Conservation (phyloP, 768 basidiomycete genomes). For the Collybia mongolica region DNA sequence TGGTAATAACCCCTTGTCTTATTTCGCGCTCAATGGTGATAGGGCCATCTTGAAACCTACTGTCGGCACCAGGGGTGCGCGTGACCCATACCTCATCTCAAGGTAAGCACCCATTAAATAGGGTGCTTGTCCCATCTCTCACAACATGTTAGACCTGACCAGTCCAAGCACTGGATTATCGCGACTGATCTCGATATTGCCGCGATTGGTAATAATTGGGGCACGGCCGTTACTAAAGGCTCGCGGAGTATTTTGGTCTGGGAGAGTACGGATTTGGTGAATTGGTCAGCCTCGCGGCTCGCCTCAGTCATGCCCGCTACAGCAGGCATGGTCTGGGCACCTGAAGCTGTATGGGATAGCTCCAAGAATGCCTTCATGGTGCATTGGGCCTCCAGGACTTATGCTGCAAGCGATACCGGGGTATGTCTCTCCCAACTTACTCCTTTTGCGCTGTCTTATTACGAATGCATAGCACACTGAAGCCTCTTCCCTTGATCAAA, state of each 20-base stretch:
- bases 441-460: background rate
- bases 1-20: slow-evolving; percentile 6
- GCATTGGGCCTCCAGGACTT: slow-evolving; percentile 5
- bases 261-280: slow-evolving; percentile 8
- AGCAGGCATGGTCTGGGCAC: slow-evolving; percentile 10
- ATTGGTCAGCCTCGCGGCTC: slow-evolving; percentile 1
- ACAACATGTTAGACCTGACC: background rate
- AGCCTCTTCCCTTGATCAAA: background rate
- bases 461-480: background rate
- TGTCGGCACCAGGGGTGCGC: slow-evolving; percentile 5
- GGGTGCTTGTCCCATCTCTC: too few relatives aligned
- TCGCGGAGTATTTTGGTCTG: slow-evolving; percentile 5
- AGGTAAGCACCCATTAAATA: too few relatives aligned
- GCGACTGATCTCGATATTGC: slow-evolving; percentile 8
- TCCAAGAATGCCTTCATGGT: slow-evolving; percentile 3
- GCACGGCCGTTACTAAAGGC: background rate
- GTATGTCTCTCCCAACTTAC: background rate
- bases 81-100: slow-evolving; percentile 8
- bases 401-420: background rate
- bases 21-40: slow-evolving; percentile 4
- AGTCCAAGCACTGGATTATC: slow-evolving; percentile 10
- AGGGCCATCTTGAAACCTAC: slow-evolving; percentile 5
- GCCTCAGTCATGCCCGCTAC: slow-evolving; percentile 1
- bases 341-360: slow-evolving; percentile 9
- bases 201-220: slow-evolving; percentile 3